Conservation (phyloP, 495 filamentous ascomycete species). For the Talaromyces thailandensis region DNA sequence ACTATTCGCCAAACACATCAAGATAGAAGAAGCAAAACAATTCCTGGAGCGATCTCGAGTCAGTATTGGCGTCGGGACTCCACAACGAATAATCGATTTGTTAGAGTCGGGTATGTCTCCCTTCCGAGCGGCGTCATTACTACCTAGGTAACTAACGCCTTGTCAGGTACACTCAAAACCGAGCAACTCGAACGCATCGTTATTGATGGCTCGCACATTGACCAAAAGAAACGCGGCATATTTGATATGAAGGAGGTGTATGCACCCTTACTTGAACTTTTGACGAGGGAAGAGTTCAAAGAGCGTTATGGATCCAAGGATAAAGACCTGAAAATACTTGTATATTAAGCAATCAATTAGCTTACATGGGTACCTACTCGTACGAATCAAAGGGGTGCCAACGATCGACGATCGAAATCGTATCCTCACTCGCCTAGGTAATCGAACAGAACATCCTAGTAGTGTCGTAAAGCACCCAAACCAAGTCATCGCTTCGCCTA, state of each 20-base stretch:
- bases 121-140: neutral
- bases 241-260: conserved; percentile 90
- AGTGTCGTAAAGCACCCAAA: neutral
- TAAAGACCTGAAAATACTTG: conserved; percentile 28
- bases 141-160: neutral
- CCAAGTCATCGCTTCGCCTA: neutral
- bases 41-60: conserved; percentile 60
- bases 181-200: conserved; percentile 68
- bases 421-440: neutral
- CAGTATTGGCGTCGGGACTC: conserved; percentile 84
- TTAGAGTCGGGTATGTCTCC: conserved; percentile 59
- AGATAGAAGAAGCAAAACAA: conserved; percentile 75
- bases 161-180: conserved; percentile 56
- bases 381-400: neutral
- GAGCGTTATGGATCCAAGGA: conserved; percentile 47
- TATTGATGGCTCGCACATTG: conserved; percentile 81
- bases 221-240: conserved; percentile 84
- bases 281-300: conserved; percentile 59
- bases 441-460: neutral
- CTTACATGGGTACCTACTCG: too few species aligned
- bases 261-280: conserved; percentile 59
- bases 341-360: conserved; percentile 30
- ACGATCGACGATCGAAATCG: neutral
- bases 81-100: conserved; percentile 68
- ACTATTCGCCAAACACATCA: conserved; percentile 97